A percentile compares a stretch with the other conserved stretches of the same genome.
phyloP scores from a whole-genome alignment of 1,284 basidiomycete genomes.

The Apiotrichum porosum region DNA sequence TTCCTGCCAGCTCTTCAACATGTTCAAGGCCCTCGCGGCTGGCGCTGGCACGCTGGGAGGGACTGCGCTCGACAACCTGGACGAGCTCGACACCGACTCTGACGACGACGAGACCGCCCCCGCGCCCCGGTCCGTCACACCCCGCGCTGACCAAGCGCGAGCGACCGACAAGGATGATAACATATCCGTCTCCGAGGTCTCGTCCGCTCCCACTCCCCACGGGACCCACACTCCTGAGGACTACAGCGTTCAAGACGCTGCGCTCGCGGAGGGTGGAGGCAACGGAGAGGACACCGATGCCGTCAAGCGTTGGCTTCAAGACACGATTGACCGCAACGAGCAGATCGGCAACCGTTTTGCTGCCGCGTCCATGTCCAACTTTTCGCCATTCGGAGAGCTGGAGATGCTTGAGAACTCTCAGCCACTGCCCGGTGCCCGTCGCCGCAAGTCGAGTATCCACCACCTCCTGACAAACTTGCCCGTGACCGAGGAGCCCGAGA shows the following conservation, averaged over 20 bases:
- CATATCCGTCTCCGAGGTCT: neutral
- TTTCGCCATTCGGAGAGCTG: conserved; percentile 12
- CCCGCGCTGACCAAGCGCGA: neutral
- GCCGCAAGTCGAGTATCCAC: neutral
- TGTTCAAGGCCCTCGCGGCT: conserved; percentile 40
- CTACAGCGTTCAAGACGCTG: neutral
- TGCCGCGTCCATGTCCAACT: conserved; percentile 29
- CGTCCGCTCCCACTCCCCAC: neutral
- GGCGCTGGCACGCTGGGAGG: neutral
- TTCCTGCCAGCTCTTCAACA: conserved; percentile 33
- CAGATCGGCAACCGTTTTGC: conserved; percentile 2
- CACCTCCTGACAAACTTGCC: no score
- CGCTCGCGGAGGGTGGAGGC: neutral
- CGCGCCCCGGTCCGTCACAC: no score
- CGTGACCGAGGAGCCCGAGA: neutral
- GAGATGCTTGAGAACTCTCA: neutral
- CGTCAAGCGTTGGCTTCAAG: conserved; percentile 21
- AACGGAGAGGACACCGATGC: conserved; percentile 9
- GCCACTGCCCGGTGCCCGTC: no score
- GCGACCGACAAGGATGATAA: neutral
- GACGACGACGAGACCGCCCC: neutral
- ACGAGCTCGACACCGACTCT: conserved; percentile 19
- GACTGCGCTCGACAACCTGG: neutral
- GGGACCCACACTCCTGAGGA: neutral
- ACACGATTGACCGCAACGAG: conserved; percentile 10